Conservation (phyloP, 805 yeast species). For the Hanseniaspora pseudoguilliermondii region DNA sequence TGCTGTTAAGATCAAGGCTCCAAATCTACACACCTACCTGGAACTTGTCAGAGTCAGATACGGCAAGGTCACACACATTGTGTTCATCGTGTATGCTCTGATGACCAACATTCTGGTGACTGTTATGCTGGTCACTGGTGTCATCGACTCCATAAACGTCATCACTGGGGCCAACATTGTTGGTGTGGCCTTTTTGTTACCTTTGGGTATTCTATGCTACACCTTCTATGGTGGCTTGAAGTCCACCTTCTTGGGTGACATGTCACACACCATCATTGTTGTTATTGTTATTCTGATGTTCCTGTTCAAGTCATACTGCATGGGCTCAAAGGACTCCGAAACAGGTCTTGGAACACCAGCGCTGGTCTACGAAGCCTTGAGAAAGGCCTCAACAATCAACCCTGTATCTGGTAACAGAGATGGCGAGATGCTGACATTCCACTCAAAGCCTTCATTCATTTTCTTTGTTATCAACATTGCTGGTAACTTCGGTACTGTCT, state of each 20-base stretch:
- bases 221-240: slow-evolving; percentile 72
- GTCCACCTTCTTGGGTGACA: slow-evolving; percentile 72
- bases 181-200: slow-evolving; percentile 73
- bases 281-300: slow-evolving; percentile 67
- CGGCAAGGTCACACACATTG: slow-evolving; percentile 60
- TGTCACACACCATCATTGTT: slow-evolving; percentile 68
- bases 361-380: slow-evolving; percentile 60
- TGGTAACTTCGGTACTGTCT: slow-evolving; percentile 83
- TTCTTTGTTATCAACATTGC: slow-evolving; percentile 79
- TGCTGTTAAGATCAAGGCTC: slow-evolving; percentile 78
- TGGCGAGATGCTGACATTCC: slow-evolving; percentile 82
- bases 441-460: slow-evolving; percentile 73
- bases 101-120: slow-evolving; percentile 84
- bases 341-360: slow-evolving; percentile 69
- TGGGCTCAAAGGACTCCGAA: slow-evolving; percentile 26
- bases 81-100: slow-evolving; percentile 65
- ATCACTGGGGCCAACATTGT: slow-evolving; percentile 73
- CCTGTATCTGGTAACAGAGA: slow-evolving; percentile 72
- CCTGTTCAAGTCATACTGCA: slow-evolving; percentile 66
- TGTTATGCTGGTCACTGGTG: slow-evolving; percentile 85
- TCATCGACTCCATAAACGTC: slow-evolving; percentile 67
- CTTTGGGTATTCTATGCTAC: slow-evolving; percentile 64
- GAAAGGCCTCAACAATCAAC: slow-evolving; percentile 41
- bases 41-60: slow-evolving; percentile 74
- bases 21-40: slow-evolving; percentile 80